Evolutionary conservation across 305 asterid genomes (phyloP), one percentile per base, ranked within the genome.

Genomic region (Ajuga reptans): DNA sequence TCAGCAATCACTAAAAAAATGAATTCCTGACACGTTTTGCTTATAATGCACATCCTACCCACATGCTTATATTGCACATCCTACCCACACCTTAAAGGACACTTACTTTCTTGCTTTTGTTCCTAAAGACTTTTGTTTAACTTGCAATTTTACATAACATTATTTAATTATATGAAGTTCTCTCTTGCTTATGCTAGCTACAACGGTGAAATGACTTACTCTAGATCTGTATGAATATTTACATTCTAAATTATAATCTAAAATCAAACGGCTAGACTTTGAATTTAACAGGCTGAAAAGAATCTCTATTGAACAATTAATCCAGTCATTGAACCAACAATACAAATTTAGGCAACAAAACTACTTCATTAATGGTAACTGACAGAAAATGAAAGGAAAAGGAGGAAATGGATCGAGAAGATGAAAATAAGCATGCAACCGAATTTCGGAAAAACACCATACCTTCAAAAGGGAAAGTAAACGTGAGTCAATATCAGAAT

Each of bases 401-500:
- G 59, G 70, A 21, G 15, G 50, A 47, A 45, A 61, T 31, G 9
- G 62, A 43, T 46, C 41, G 11, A 62, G 50, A 45, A 50, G 24
- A 29, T 54, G 47, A 54, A 1, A 34, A 49, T 18, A 51, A 55
- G 50, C 42, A 50, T 73, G 73, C 41, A 58, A 57, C 16, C 31
- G 49, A 46, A 49, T 52, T 42, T 17, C 11, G 43, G 62, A 62
- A 46, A 50, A 39, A 66, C 49, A 55, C 58, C 81, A 75, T 82
- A 93, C 99, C 96, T 93, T 89, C 77, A 93, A 79, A 68, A 90
- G 91, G 72, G 83, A 83, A 77, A 93, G 97, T 83, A 90, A 76
- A 77, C 81, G 84, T 39, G 88, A 63, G 81, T 93, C 96, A 51
- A 86, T 72, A 69, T 93, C 92, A 68, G 80, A 78, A 69, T 84